These are phyloP conservation scores for Myriosclerotinia scirpicola DNA, from an alignment of 2,329 filamentous ascomycete genomes.

Conservation along the genomic window DNA sequence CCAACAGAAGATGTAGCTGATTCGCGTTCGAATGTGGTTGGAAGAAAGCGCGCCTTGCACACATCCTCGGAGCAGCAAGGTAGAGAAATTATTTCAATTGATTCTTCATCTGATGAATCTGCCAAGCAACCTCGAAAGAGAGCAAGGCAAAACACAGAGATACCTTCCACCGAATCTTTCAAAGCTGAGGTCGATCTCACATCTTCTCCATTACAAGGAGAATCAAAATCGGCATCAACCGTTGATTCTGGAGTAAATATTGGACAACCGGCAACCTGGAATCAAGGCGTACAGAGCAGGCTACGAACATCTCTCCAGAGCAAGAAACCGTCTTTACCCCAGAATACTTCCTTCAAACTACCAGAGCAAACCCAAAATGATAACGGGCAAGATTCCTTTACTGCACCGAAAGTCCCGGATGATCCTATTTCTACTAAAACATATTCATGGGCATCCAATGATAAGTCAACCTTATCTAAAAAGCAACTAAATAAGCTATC, in stretches of 20 bases:
- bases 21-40: constrained; percentile 18
- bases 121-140: constrained; percentile 14
- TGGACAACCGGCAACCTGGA: constrained; percentile 40
- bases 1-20: constrained; percentile 17
- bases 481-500: constrained; percentile 6
- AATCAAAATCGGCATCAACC: not conserved
- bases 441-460: not conserved
- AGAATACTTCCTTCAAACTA: not conserved
- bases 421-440: not conserved
- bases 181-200: constrained; percentile 7
- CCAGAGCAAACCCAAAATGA: not conserved
- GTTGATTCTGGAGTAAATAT: constrained; percentile 5
- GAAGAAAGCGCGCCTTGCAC: constrained; percentile 23
- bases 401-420: not conserved
- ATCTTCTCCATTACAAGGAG: constrained; percentile 1
- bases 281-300: constrained; percentile 44
- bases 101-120: constrained; percentile 23
- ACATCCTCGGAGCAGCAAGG: constrained; percentile 4
- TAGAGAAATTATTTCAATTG: constrained; percentile 14
- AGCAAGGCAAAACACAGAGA: not conserved
- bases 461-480: not conserved
- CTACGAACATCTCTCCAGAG: constrained; percentile 46
- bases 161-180: not conserved
- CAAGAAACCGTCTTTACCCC: constrained; percentile 17
- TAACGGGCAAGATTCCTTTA: constrained; percentile 1